A percentile compares a stretch with the other conserved stretches of the same genome.
Conservation (phyloP, 2,329 filamentous ascomycete genomes). For the Coniochaeta ligniaria region DNA sequence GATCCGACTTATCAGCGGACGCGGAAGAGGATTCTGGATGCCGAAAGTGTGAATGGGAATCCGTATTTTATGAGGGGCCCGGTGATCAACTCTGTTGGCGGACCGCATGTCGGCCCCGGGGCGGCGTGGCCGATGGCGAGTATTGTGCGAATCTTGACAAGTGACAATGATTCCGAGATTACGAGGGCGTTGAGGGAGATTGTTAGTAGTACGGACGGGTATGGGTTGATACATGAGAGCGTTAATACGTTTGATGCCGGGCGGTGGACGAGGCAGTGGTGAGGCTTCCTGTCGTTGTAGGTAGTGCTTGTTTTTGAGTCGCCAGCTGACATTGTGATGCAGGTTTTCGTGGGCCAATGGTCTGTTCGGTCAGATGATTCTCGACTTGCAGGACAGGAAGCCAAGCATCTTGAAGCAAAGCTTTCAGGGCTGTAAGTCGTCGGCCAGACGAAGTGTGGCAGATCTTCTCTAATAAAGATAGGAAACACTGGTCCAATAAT, state of each 20-base stretch:
- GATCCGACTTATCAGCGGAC: slow-evolving; percentile 68
- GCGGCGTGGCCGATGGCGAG: slow-evolving; percentile 86
- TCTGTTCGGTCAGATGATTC: slow-evolving; percentile 74
- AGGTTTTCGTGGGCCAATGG: slow-evolving; percentile 92
- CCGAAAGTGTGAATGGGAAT: slow-evolving; percentile 47
- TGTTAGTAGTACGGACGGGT: slow-evolving; percentile 62
- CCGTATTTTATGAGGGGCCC: slow-evolving; percentile 58
- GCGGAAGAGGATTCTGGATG: slow-evolving; percentile 58
- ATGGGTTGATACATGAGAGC: slow-evolving; percentile 77
- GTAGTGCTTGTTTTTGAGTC: too few species aligned
- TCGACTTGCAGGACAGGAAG: slow-evolving; percentile 66
- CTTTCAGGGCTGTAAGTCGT: slow-evolving; percentile 20
- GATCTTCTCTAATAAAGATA: neutral
- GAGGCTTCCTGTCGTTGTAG: slow-evolving; percentile 9
- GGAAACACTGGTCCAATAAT: neutral
- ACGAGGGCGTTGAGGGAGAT: slow-evolving; percentile 51
- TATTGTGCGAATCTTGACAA: slow-evolving; percentile 73
- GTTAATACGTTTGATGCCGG: slow-evolving; percentile 56
- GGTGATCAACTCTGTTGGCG: slow-evolving; percentile 43
- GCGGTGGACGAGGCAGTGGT: slow-evolving; percentile 37
- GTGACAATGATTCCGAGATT: slow-evolving; percentile 70
- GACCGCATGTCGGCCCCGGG: slow-evolving; percentile 50
- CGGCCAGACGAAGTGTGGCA: neutral
- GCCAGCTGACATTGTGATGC: slow-evolving; percentile 7
- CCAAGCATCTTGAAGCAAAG: slow-evolving; percentile 40